A percentile compares a stretch with the other conserved stretches of the same genome.
phyloP scores from a whole-genome alignment of 768 basidiomycete species.

The Mrakia gelida region DNA sequence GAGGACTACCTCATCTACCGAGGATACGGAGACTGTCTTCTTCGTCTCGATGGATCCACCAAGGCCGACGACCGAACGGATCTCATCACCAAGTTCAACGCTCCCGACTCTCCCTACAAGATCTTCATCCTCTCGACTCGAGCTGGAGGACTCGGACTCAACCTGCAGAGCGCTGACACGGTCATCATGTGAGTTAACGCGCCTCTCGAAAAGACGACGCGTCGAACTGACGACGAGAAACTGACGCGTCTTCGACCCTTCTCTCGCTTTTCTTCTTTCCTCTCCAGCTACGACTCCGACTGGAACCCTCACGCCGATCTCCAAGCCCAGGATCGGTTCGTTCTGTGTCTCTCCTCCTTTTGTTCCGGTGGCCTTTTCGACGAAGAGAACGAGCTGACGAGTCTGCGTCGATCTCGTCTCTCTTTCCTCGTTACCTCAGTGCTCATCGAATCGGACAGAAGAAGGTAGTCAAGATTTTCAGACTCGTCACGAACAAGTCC shows the following conservation, averaged over 20 bases:
- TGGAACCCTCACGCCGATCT: conserved; percentile 1
- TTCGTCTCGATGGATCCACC: conserved; percentile 54
- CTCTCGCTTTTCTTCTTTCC: too few relatives aligned
- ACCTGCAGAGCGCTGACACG: conserved; percentile 92
- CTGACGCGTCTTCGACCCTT: conserved; percentile 53
- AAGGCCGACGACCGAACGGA: conserved; percentile 39
- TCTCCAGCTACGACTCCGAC: background rate
- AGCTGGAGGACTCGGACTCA: conserved; percentile 88
- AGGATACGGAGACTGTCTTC: conserved; percentile 64
- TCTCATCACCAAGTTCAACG: conserved; percentile 82
- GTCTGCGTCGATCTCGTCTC: too few relatives aligned
- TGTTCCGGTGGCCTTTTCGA: background rate
- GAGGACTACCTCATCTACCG: conserved; percentile 87
- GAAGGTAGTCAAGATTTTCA: conserved; percentile 92
- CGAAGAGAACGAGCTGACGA: too few relatives aligned
- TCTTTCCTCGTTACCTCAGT: background rate
- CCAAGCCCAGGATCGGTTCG: background rate
- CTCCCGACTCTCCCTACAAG: conserved; percentile 74
- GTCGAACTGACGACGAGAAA: conserved; percentile 61
- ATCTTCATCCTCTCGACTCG: conserved; percentile 92
- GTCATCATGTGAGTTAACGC: conserved; percentile 61
- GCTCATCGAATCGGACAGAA: conserved; percentile 99
- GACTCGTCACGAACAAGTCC: conserved; percentile 95
- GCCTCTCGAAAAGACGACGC: too few relatives aligned
- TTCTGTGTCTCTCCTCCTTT: background rate